Evolutionary conservation across 2,329 filamentous ascomycete genomes (phyloP).

Genomic region (Chaetomiaceae sp.): DNA sequence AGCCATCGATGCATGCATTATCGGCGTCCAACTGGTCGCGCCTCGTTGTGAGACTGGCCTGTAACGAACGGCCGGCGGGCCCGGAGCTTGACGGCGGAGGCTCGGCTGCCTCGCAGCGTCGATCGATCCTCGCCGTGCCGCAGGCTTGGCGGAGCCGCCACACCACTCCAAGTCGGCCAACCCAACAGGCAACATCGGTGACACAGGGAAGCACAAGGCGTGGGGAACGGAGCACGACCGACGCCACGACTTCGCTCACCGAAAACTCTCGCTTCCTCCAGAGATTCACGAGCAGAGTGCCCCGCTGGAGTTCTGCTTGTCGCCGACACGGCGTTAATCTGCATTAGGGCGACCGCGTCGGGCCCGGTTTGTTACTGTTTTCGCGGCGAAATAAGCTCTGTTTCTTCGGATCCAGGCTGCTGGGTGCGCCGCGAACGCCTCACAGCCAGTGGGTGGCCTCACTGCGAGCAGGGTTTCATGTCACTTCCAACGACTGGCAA

Average conservation of each 20-base stretch:
- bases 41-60: conserved; percentile 16
- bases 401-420: conserved; percentile 17
- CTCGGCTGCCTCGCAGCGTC: background rate
- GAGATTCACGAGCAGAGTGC: no score
- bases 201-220: conserved; percentile 4
- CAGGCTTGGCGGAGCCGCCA: conserved; percentile 5
- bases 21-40: background rate
- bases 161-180: background rate
- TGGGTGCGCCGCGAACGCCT: conserved; percentile 17
- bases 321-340: background rate
- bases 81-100: conserved; percentile 6
- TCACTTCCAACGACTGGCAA: conserved; percentile 13
- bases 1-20: conserved; percentile 4
- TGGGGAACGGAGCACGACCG: background rate
- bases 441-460: conserved; percentile 17
- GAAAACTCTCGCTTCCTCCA: background rate
- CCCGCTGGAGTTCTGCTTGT: conserved; percentile 2
- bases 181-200: conserved; percentile 5
- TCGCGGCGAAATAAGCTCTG: conserved; percentile 4
- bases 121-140: background rate
- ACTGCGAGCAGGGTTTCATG: conserved; percentile 17
- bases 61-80: conserved; percentile 13
- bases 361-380: conserved; percentile 10
- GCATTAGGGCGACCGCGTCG: background rate
- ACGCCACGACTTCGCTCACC: background rate